These are phyloP conservation scores for Aureobasidium sp. DNA, from an alignment of 2,329 filamentous ascomycete genomes.

Conservation along the genomic window DNA sequence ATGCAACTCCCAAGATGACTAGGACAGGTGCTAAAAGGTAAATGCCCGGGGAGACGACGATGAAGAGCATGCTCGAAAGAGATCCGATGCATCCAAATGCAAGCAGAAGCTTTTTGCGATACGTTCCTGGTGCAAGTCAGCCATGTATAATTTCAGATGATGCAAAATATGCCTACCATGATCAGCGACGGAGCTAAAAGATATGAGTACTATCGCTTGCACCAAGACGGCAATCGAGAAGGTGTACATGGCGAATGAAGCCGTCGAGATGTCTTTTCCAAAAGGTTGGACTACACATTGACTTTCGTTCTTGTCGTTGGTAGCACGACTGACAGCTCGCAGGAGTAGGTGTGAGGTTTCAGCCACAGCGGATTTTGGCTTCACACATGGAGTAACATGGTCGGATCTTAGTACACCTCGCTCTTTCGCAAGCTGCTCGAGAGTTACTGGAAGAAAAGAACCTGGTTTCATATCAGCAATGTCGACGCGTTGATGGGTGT, in stretches of 20 bases:
- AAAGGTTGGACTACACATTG: conserved; percentile 76
- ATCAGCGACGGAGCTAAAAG: conserved; percentile 87
- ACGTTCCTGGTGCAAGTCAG: conserved; percentile 36
- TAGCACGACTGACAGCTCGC: conserved; percentile 8
- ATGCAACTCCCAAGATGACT: conserved; percentile 80
- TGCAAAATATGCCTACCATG: conserved; percentile 51
- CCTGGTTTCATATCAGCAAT: conserved; percentile 43
- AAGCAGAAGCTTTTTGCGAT: conserved; percentile 78
- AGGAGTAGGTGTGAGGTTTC: conserved; percentile 19
- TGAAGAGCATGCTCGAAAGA: conserved; percentile 70
- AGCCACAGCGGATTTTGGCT: conserved; percentile 16
- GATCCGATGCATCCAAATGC: conserved; percentile 74
- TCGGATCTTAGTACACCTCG: conserved; percentile 78
- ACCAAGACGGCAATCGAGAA: conserved; percentile 82
- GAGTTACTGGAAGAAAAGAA: conserved; percentile 84
- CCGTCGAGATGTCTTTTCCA: conserved; percentile 77
- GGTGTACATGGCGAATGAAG: conserved; percentile 92
- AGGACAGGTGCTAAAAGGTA: conserved; percentile 74
- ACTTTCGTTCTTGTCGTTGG: conserved; percentile 36
- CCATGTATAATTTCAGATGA: background rate
- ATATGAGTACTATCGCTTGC: conserved; percentile 82
- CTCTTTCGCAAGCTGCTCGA: conserved; percentile 85
- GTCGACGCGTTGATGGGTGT: conserved; percentile 1
- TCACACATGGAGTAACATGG: conserved; percentile 60
- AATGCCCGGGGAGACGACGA: conserved; percentile 64